Evolutionary conservation across 169 alveolate species (phyloP).

Genomic region (Amoebophrya sp.): DNA sequence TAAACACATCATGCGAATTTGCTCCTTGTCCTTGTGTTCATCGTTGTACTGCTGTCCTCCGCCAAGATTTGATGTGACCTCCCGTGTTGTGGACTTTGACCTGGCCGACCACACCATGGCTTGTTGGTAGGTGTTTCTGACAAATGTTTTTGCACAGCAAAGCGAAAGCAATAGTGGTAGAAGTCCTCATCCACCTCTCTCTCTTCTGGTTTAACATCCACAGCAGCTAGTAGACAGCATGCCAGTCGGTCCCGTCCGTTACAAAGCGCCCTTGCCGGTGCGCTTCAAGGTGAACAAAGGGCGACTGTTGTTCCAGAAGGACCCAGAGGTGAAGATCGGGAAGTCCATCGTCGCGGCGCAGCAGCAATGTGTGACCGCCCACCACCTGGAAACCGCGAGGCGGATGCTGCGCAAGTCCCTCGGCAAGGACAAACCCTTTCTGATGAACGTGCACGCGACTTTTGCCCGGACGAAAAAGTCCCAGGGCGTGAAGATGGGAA

Average conservation of each 20-base stretch:
- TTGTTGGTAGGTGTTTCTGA: no score
- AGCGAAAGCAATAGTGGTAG: no score
- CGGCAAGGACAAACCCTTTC: background rate
- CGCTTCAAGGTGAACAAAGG: background rate
- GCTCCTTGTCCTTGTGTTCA: no score
- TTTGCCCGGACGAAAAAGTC: background rate
- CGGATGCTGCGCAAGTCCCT: conserved; percentile 3
- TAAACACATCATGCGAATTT: no score
- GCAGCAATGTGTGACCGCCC: conserved; percentile 1
- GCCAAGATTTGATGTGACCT: no score
- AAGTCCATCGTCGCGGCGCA: background rate
- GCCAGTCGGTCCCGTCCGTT: background rate
- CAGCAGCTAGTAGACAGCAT: no score
- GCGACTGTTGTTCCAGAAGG: background rate
- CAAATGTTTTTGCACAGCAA: no score
- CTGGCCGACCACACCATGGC: no score
- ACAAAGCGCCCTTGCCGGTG: background rate
- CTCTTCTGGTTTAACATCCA: no score
- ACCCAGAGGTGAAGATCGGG: background rate
- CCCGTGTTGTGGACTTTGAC: no score
- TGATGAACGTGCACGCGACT: conserved; percentile 17
- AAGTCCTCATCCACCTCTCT: no score
- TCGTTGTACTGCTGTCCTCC: no score
- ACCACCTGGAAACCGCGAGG: background rate
- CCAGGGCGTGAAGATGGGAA: background rate